phyloP scores from a whole-genome alignment of 2,329 filamentous ascomycete genomes.

The Pleurostoma richardsiae region DNA sequence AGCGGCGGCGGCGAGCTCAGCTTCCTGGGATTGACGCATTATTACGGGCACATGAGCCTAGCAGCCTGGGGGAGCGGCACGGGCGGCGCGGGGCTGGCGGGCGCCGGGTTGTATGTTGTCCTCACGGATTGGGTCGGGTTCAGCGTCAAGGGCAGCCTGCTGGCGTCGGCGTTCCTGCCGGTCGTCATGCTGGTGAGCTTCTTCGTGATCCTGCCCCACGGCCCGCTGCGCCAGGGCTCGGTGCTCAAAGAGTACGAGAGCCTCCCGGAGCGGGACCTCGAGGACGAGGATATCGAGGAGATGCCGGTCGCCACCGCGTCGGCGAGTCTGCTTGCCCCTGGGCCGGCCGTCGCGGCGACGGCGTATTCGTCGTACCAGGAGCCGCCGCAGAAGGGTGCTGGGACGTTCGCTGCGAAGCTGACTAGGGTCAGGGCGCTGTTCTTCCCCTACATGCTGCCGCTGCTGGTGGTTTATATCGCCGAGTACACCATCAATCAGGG shows the following conservation, averaged over 20 bases:
- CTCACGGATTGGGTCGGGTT: conserved; percentile 77
- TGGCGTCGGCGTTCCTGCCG: conserved; percentile 76
- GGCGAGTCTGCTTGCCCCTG: conserved; percentile 42
- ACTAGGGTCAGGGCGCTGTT: conserved; percentile 66
- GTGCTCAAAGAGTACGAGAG: conserved; percentile 48
- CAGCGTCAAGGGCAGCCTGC: conserved; percentile 66
- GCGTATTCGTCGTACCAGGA: conserved; percentile 26
- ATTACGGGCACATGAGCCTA: conserved; percentile 81
- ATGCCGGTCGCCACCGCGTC: conserved; percentile 34
- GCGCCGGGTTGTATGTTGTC: conserved; percentile 81
- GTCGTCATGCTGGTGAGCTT: conserved; percentile 80
- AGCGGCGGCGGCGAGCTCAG: conserved; percentile 86
- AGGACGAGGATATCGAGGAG: conserved; percentile 24
- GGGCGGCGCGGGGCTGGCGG: conserved; percentile 80
- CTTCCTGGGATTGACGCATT: conserved; percentile 88
- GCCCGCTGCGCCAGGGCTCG: conserved; percentile 49
- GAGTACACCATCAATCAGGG: conserved; percentile 99
- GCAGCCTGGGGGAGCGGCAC: conserved; percentile 92
- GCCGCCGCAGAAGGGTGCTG: conserved; percentile 18
- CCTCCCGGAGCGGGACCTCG: conserved; percentile 35
- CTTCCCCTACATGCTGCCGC: conserved; percentile 79
- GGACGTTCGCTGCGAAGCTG: conserved; percentile 46
- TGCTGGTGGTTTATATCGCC: conserved; percentile 87
- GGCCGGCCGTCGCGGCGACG: conserved; percentile 30
- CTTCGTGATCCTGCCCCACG: conserved; percentile 72